These are phyloP conservation scores for Lachnellula arida DNA, from an alignment of 2,329 filamentous ascomycete genomes.

Conservation along the genomic window DNA sequence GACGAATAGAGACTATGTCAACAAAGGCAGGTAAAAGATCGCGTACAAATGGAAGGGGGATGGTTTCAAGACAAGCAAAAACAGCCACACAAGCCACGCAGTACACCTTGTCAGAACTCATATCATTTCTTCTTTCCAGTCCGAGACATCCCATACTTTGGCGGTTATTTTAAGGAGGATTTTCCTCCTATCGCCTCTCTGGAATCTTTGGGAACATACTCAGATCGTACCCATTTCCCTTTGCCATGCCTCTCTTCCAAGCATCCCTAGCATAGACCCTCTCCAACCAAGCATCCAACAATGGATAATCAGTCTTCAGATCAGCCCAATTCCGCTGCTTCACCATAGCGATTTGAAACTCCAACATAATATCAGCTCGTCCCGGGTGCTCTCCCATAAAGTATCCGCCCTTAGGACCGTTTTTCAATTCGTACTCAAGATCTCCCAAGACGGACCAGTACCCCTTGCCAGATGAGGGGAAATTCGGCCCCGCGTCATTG, in stretches of 20 bases:
- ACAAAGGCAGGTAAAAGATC: no score
- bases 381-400: conserved; percentile 29
- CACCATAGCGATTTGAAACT: conserved; percentile 29
- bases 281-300: conserved; percentile 30
- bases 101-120: no score
- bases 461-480: conserved; percentile 2
- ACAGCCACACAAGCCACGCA: no score
- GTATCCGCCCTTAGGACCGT: conserved; percentile 16
- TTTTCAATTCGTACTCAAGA: conserved; percentile 20
- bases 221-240: conserved; percentile 31
- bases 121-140: no score
- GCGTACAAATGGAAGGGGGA: no score
- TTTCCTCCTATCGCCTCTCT: neutral
- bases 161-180: no score
- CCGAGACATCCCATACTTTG: no score
- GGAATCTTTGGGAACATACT: conserved; percentile 12
- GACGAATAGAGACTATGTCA: no score
- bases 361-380: conserved; percentile 32
- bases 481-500: no score
- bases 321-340: conserved; percentile 29
- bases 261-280: conserved; percentile 26
- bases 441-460: conserved; percentile 11
- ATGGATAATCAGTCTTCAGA: conserved; percentile 29
- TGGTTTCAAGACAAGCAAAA: no score
- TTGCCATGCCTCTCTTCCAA: conserved; percentile 28